A percentile compares a stretch with the other conserved stretches of the same genome.
phyloP scores from a whole-genome alignment of 2,329 filamentous ascomycete genomes.

The Ustulina deusta region DNA sequence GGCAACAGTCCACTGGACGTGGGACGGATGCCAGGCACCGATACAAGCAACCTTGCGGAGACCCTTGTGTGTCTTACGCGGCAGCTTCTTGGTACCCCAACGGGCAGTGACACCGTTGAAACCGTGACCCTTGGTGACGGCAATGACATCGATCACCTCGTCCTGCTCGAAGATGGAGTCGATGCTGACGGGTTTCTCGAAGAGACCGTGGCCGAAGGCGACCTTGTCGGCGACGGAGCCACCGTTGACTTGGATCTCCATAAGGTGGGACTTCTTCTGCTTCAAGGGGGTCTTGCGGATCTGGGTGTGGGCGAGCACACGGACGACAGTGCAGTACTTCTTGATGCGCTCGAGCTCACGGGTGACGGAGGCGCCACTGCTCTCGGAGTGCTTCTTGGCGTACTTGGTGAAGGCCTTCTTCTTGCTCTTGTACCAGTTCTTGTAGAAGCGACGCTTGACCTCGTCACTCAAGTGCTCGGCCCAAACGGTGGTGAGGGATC shows the following conservation, averaged over 20 bases:
- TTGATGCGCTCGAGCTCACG: slow-evolving; percentile 99
- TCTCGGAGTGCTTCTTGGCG: slow-evolving; percentile 99
- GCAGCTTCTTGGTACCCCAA: slow-evolving; percentile 99
- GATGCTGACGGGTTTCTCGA: slow-evolving; percentile 98
- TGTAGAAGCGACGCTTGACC: slow-evolving; percentile 99
- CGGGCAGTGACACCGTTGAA: slow-evolving; percentile 96
- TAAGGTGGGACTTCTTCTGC: slow-evolving; percentile 99
- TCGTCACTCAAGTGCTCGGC: slow-evolving; percentile 99
- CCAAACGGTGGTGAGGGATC: slow-evolving; percentile 99
- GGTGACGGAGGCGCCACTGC: slow-evolving; percentile 88
- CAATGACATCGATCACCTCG: slow-evolving; percentile 99
- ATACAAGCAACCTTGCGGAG: slow-evolving; percentile 99
- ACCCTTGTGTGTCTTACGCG: slow-evolving; percentile 99
- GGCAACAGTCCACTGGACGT: slow-evolving; percentile 99
- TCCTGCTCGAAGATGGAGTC: slow-evolving; percentile 98
- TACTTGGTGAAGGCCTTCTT: slow-evolving; percentile 99
- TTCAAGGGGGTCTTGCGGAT: slow-evolving; percentile 99
- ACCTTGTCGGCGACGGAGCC: slow-evolving; percentile 97
- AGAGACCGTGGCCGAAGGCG: slow-evolving; percentile 91
- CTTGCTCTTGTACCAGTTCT: slow-evolving; percentile 99
- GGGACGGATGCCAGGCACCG: slow-evolving; percentile 99
- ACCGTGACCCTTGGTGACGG: slow-evolving; percentile 99
- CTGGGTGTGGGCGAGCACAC: slow-evolving; percentile 99
- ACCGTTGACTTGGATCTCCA: slow-evolving; percentile 99
- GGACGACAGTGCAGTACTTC: slow-evolving; percentile 99